Percentiles rank a stretch among this genome's conserved stretches.
phyloP scores from a whole-genome alignment of 2,329 filamentous ascomycete species.

The Taxawa tesnikishii region DNA sequence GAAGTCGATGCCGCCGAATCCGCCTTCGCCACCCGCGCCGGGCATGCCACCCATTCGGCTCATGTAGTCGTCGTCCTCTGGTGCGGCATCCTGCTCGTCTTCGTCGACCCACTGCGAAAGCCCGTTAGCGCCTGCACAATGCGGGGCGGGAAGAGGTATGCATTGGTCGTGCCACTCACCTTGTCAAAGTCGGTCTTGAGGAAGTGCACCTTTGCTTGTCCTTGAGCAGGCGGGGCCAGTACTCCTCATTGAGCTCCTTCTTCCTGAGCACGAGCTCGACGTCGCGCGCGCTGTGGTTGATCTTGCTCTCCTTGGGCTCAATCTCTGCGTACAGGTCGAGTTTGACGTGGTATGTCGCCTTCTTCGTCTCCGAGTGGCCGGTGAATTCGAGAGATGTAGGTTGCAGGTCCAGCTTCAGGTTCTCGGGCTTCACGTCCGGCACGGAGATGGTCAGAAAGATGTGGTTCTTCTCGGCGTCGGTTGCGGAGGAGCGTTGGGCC shows the following conservation, averaged over 20 bases:
- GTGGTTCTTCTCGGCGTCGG: conserved; percentile 79
- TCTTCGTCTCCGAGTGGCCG: conserved; percentile 71
- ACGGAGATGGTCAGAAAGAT: conserved; percentile 87
- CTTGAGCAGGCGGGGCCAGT: conserved; percentile 93
- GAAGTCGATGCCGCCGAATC: conserved; percentile 62
- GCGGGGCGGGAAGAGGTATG: neutral
- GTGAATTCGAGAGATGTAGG: conserved; percentile 66
- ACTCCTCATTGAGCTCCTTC: conserved; percentile 91
- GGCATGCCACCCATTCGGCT: conserved; percentile 34
- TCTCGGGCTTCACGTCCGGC: conserved; percentile 64
- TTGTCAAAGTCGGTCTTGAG: conserved; percentile 98
- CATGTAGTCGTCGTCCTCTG: conserved; percentile 61
- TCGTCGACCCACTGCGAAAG: conserved; percentile 71
- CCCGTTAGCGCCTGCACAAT: neutral
- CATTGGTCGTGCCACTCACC: conserved; percentile 36
- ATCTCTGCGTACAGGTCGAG: conserved; percentile 88
- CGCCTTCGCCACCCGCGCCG: conserved; percentile 43
- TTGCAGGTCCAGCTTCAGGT: conserved; percentile 74
- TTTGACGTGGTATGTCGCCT: conserved; percentile 74
- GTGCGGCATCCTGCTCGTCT: conserved; percentile 89
- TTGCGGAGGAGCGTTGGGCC: conserved; percentile 85
- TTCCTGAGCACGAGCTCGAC: conserved; percentile 87
- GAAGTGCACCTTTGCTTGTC: conserved; percentile 82
- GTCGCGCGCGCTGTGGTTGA: conserved; percentile 78
- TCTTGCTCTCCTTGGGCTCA: conserved; percentile 70